Conservation (phyloP, 768 basidiomycete species). For the Thelephora ganbajun region DNA sequence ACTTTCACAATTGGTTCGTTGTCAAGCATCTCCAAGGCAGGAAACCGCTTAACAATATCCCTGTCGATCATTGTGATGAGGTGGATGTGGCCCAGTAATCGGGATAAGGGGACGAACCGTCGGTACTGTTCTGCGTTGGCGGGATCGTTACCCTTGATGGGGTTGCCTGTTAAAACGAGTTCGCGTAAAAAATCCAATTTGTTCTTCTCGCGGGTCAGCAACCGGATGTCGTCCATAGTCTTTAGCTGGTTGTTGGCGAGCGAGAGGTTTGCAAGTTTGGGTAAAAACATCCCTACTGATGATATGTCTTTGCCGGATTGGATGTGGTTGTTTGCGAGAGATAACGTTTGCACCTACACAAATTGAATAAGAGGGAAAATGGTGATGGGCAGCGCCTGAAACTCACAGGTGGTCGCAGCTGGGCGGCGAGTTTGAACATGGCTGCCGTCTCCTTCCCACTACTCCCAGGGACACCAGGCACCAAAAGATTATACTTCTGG, state of each 20-base stretch:
- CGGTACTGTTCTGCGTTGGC: slow-evolving; percentile 49
- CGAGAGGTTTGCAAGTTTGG: slow-evolving; percentile 67
- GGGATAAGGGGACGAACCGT: slow-evolving; percentile 30
- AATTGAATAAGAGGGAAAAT: background rate
- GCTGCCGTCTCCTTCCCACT: slow-evolving; percentile 58
- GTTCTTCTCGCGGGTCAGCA: slow-evolving; percentile 42
- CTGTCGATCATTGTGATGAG: slow-evolving; percentile 23
- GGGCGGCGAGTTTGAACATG: slow-evolving; percentile 76
- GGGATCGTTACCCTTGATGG: slow-evolving; percentile 48
- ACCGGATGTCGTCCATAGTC: slow-evolving; percentile 57
- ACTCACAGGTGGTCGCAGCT: slow-evolving; percentile 61
- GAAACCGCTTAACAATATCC: slow-evolving; percentile 69
- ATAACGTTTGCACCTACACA: slow-evolving; percentile 63
- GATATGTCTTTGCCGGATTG: slow-evolving; percentile 42
- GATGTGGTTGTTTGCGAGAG: slow-evolving; percentile 71
- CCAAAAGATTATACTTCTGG: slow-evolving; percentile 51
- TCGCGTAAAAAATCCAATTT: slow-evolving; percentile 55
- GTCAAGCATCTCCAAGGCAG: slow-evolving; percentile 74
- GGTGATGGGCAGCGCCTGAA: background rate
- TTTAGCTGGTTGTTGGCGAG: slow-evolving; percentile 64
- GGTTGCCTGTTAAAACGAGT: slow-evolving; percentile 64
- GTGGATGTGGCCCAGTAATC: background rate
- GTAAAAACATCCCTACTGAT: slow-evolving; percentile 59
- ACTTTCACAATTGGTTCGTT: slow-evolving; percentile 68
- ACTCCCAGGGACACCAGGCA: slow-evolving; percentile 58